These are phyloP conservation scores for Paragyromitra xinjiangensis DNA, from an alignment of 495 filamentous ascomycete genomes.

Conservation along the genomic window DNA sequence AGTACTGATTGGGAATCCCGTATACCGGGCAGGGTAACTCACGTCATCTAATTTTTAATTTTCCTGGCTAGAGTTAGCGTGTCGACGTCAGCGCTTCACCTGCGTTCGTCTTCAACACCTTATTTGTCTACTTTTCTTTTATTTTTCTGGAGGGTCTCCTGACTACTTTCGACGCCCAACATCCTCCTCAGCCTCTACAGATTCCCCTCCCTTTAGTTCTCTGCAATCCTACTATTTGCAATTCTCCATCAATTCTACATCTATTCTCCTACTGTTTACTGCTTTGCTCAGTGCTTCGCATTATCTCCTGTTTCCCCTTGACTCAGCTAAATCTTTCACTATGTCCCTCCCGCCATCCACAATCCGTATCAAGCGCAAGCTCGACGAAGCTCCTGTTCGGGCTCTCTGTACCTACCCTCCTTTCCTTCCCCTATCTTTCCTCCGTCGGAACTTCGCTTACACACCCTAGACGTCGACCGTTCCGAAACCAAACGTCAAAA, in stretches of 20 bases:
- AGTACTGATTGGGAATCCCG: no score
- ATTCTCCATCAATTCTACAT: not conserved
- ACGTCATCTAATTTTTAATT: no score
- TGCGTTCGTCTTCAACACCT: not conserved
- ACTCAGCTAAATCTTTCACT: not conserved
- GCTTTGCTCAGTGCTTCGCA: not conserved
- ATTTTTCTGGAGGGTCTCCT: not conserved
- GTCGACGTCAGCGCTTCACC: not conserved
- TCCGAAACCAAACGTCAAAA: constrained; percentile 50
- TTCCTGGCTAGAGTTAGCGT: not conserved
- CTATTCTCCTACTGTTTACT: not conserved
- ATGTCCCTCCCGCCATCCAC: constrained; percentile 55
- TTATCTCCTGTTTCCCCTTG: no score
- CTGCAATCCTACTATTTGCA: not conserved
- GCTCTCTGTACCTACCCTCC: constrained; percentile 42
- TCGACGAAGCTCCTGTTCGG: constrained; percentile 55
- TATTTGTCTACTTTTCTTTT: no score
- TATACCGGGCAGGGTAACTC: no score
- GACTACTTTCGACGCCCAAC: not conserved
- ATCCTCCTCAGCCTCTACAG: not conserved
- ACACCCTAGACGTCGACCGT: constrained; percentile 39
- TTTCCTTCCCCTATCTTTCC: not conserved
- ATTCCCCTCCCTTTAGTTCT: not conserved
- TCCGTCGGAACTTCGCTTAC: not conserved
- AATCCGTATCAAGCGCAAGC: constrained; percentile 57